These are phyloP conservation scores for Fusarium sambucinum DNA, from an alignment of 2,329 filamentous ascomycete genomes.

Conservation along the genomic window DNA sequence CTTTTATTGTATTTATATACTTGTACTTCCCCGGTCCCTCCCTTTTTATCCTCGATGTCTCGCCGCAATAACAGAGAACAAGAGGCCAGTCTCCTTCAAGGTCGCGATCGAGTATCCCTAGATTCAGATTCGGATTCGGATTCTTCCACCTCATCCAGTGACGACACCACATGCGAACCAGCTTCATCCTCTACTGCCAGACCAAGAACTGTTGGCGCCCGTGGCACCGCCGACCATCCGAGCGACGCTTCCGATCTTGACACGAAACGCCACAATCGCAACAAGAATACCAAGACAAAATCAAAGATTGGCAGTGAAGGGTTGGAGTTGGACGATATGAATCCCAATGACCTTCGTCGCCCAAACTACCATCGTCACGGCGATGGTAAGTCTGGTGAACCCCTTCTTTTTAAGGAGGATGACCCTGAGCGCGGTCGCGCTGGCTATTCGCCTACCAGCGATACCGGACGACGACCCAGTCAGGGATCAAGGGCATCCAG, in stretches of 20 bases:
- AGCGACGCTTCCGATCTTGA: slow-evolving; percentile 49
- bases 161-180: slow-evolving; percentile 49
- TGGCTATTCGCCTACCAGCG: slow-evolving; percentile 30
- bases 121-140: slow-evolving; percentile 21
- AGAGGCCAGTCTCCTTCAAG: slow-evolving; percentile 41
- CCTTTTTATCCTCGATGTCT: slow-evolving; percentile 38
- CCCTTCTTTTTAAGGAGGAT: slow-evolving; percentile 55
- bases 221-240: slow-evolving; percentile 42
- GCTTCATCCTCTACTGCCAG: slow-evolving; percentile 37
- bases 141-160: slow-evolving; percentile 35
- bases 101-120: slow-evolving; percentile 31
- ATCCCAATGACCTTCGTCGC: slow-evolving; percentile 57
- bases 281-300: slow-evolving; percentile 49
- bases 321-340: slow-evolving; percentile 53
- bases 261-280: slow-evolving; percentile 50
- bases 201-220: slow-evolving; percentile 46
- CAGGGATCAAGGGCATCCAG: slow-evolving; percentile 36
- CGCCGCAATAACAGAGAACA: slow-evolving; percentile 38
- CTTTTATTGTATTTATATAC: slow-evolving; percentile 26
- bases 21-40: slow-evolving; percentile 12
- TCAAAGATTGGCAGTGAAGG: slow-evolving; percentile 49
- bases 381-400: slow-evolving; percentile 60
- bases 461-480: slow-evolving; percentile 33
- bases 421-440: slow-evolving; percentile 49
- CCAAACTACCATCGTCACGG: slow-evolving; percentile 61